Percentiles rank a stretch among this genome's conserved stretches.
Conservation (phyloP, 495 filamentous ascomycete species). For the Penicillium dipodomyicola region DNA sequence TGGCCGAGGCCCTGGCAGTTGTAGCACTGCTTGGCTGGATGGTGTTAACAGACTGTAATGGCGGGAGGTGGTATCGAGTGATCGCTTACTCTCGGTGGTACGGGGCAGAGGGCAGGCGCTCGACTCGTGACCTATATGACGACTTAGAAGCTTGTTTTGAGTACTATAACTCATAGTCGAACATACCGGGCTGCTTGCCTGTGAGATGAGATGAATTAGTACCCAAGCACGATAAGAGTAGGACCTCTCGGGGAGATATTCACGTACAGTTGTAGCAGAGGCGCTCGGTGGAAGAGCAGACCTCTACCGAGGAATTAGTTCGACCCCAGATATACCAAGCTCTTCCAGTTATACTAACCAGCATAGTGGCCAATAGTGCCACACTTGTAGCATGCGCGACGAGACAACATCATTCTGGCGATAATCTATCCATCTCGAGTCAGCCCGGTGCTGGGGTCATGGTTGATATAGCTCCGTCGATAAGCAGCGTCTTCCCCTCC, state of each 20-base stretch:
- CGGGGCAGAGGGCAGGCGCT: conserved; percentile 94
- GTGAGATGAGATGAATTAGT: conserved; percentile 29
- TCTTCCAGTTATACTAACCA: conserved; percentile 47
- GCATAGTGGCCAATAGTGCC: conserved; percentile 99
- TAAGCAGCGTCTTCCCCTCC: conserved; percentile 9
- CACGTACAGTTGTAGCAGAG: conserved; percentile 98
- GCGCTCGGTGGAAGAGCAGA: conserved; percentile 92
- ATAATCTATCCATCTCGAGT: conserved; percentile 25
- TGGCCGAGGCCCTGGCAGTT: conserved; percentile 98
- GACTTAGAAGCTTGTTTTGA: conserved; percentile 34
- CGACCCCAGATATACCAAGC: not conserved
- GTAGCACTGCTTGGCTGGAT: conserved; percentile 93
- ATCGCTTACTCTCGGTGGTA: conserved; percentile 79
- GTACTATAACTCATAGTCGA: conserved; percentile 16
- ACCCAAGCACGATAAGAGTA: conserved; percentile 1
- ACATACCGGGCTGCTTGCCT: conserved; percentile 84
- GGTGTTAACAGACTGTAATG: conserved; percentile 27
- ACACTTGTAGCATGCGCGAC: conserved; percentile 99
- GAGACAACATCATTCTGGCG: conserved; percentile 86
- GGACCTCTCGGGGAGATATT: conserved; percentile 9
- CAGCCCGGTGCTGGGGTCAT: conserved; percentile 14
- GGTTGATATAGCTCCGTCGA: conserved; percentile 13
- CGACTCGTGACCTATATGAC: conserved; percentile 82
- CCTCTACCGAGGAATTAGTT: conserved; percentile 55
- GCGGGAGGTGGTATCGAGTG: not conserved